Conservation (phyloP, 192 early-diverging fungal genomes). For the Coemansia sp. region DNA sequence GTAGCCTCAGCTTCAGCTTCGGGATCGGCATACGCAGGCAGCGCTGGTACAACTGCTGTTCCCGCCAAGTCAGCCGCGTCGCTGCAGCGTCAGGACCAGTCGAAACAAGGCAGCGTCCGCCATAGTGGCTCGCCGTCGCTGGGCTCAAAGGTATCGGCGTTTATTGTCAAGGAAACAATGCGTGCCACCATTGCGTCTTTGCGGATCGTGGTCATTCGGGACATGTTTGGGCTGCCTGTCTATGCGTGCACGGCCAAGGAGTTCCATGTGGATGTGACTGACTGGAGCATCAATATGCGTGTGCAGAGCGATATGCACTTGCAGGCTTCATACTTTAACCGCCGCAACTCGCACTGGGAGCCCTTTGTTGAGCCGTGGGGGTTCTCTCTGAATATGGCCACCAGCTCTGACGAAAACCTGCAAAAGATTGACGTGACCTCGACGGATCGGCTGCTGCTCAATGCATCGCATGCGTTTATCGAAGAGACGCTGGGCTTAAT, state of each 20-base stretch:
- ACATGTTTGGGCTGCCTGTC: conserved; percentile 91
- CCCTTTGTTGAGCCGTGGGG: conserved; percentile 92
- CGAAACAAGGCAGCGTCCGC: conserved; percentile 6
- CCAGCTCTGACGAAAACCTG: conserved; percentile 12
- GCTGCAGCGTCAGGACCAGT: background rate
- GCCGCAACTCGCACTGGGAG: conserved; percentile 99
- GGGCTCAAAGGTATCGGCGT: conserved; percentile 1
- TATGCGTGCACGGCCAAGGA: conserved; percentile 81
- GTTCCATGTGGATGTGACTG: conserved; percentile 72
- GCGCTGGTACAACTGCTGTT: background rate
- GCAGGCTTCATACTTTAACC: conserved; percentile 91
- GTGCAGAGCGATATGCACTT: conserved; percentile 69
- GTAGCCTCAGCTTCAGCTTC: background rate
- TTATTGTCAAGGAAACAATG: conserved; percentile 50
- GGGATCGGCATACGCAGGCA: background rate
- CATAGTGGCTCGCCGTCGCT: conserved; percentile 6
- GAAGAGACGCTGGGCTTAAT: conserved; percentile 66
- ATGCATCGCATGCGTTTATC: conserved; percentile 80
- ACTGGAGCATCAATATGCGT: conserved; percentile 78
- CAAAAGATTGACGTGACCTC: conserved; percentile 67
- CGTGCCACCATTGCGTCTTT: conserved; percentile 40
- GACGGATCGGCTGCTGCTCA: conserved; percentile 76
- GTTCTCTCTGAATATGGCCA: conserved; percentile 58
- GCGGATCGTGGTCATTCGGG: conserved; percentile 83
- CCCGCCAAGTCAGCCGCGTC: background rate